phyloP scores from a whole-genome alignment of 1,284 basidiomycete species.

The Tilletia horrida region DNA sequence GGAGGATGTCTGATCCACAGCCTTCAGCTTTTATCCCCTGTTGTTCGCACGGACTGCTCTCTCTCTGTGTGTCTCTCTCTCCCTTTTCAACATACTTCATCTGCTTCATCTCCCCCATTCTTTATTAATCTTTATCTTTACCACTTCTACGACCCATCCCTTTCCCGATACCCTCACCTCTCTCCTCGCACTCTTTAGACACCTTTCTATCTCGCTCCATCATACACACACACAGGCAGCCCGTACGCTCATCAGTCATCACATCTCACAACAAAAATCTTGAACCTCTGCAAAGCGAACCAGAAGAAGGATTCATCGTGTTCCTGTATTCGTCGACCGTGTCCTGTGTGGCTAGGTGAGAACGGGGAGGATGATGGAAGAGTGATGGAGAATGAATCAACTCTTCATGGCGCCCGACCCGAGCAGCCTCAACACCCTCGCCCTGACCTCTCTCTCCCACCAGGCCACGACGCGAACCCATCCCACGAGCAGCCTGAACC shows the following conservation, averaged over 20 bases:
- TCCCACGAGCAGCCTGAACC: slow-evolving; percentile 2
- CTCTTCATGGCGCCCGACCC: no score
- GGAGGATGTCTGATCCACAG: no score
- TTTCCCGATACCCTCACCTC: background rate
- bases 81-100: no score
- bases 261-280: no score
- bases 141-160: background rate
- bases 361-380: no score
- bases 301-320: no score
- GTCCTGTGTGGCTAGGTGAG: no score
- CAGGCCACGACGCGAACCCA: slow-evolving; percentile 11
- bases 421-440: background rate
- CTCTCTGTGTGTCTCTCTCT: no score
- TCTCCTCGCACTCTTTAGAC: background rate
- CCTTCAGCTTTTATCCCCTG: no score
- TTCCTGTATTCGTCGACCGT: no score
- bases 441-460: slow-evolving; percentile 9
- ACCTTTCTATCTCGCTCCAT: background rate
- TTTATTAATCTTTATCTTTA: background rate
- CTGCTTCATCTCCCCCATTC: background rate
- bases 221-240: background rate
- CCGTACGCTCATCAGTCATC: background rate
- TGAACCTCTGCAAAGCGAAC: no score
- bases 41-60: background rate
- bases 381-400: no score